Evolutionary conservation across 768 basidiomycete genomes (phyloP).

Genomic region (Filobasidium wieringae): DNA sequence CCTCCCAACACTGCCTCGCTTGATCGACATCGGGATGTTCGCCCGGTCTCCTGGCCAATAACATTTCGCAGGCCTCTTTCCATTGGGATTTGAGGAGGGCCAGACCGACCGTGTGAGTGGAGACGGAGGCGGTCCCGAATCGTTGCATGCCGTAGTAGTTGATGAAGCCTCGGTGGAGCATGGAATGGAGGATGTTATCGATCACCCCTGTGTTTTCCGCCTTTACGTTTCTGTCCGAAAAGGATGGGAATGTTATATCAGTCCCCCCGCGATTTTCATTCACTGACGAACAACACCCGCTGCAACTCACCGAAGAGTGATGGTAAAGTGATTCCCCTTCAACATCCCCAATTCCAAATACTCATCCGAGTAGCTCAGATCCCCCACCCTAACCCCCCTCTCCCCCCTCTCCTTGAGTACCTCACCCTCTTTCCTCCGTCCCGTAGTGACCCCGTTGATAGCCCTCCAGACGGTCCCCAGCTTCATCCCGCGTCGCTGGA

Average conservation of each 20-base stretch:
- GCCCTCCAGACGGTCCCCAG: constrained; percentile 76
- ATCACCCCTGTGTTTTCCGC: constrained; percentile 61
- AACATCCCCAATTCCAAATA: constrained; percentile 86
- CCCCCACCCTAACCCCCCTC: constrained; percentile 74
- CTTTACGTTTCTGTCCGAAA: constrained; percentile 59
- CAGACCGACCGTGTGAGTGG: constrained; percentile 87
- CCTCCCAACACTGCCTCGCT: constrained; percentile 85
- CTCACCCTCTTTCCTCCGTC: constrained; percentile 49
- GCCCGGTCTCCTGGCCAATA: constrained; percentile 70
- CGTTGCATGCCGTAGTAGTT: constrained; percentile 99
- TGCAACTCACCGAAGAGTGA: constrained; percentile 66
- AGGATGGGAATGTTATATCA: not conserved
- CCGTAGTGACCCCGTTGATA: constrained; percentile 53
- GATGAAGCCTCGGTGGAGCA: constrained; percentile 81
- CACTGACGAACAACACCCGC: not conserved
- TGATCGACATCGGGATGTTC: constrained; percentile 83
- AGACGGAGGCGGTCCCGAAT: constrained; percentile 91
- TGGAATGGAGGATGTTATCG: constrained; percentile 59
- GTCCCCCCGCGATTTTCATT: not conserved
- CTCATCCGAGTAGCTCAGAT: constrained; percentile 71
- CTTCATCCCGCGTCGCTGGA: constrained; percentile 40
- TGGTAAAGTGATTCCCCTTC: constrained; percentile 89
- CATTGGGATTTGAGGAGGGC: constrained; percentile 80
- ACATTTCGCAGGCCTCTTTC: constrained; percentile 70
- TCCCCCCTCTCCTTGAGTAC: constrained; percentile 66